These are phyloP conservation scores for Hamamelis virginiana DNA, from an alignment of 164 flowering plant genomes.

Conservation along the genomic window DNA sequence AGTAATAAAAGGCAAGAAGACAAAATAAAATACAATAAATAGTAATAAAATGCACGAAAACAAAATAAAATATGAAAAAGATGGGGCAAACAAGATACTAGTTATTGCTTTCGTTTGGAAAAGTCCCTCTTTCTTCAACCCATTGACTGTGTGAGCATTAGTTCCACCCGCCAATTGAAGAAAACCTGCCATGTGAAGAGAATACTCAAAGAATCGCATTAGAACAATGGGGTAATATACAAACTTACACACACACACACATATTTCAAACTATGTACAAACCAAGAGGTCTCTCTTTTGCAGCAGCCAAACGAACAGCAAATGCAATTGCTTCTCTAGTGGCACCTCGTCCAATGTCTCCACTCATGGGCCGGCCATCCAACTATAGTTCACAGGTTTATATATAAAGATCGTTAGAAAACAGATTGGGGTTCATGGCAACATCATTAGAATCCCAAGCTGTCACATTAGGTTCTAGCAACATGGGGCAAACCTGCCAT, in stretches of 20 bases:
- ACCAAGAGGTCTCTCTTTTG: constrained; percentile 64
- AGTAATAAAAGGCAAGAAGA: background rate
- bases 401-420: constrained; percentile 2
- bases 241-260: background rate
- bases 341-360: constrained; percentile 91
- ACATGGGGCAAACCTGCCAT: constrained; percentile 65
- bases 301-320: constrained; percentile 54
- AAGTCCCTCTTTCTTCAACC: constrained; percentile 57
- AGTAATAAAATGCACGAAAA: background rate
- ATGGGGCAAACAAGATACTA: constrained; percentile 21
- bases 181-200: constrained; percentile 48
- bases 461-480: background rate
- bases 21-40: background rate
- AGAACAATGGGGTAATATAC: too few relatives aligned
- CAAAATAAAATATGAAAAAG: background rate
- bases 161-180: constrained; percentile 93
- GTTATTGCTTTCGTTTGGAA: constrained; percentile 36
- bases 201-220: background rate
- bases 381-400: constrained; percentile 40
- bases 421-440: background rate
- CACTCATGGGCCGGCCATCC: constrained; percentile 98
- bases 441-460: background rate
- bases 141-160: constrained; percentile 70
- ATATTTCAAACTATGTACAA: constrained; percentile 1
- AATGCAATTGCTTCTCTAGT: constrained; percentile 72